Percentiles rank a stretch among this genome's conserved stretches.
Conservation (phyloP, 2,329 filamentous ascomycete genomes). For the Beauveria rudraprayagi region DNA sequence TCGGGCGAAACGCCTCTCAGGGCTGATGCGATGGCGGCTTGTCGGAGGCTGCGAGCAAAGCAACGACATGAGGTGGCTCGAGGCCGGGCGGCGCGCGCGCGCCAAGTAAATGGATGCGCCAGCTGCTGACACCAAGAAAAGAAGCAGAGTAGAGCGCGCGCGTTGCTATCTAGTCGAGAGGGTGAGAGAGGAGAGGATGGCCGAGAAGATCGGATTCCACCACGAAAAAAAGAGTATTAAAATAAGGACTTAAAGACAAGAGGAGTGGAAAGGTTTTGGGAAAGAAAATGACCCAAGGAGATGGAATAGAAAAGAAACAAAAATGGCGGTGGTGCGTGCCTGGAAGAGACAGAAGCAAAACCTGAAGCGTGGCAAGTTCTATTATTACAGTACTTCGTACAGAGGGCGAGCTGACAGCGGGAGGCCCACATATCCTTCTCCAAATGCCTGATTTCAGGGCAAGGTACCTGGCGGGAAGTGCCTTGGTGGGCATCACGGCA, state of each 20-base stretch:
- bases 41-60: slow-evolving; percentile 15
- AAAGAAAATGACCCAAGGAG: neutral
- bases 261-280: neutral
- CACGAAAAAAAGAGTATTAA: neutral
- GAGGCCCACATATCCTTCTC: neutral
- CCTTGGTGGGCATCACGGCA: neutral
- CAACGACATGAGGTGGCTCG: slow-evolving; percentile 12
- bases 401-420: slow-evolving; percentile 4
- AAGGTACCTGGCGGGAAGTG: neutral
- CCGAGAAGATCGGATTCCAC: neutral
- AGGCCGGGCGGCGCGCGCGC: slow-evolving; percentile 1
- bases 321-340: neutral
- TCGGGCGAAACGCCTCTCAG: slow-evolving; percentile 9
- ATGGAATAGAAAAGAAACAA: slow-evolving; percentile 8
- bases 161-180: neutral
- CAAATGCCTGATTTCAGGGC: neutral
- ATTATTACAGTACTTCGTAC: neutral
- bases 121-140: neutral
- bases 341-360: slow-evolving; percentile 4
- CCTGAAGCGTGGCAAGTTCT: slow-evolving; percentile 6
- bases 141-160: neutral
- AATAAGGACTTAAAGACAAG: neutral
- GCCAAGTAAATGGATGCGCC: slow-evolving; percentile 3
- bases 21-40: slow-evolving; percentile 15
- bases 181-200: neutral